Conservation (phyloP, 257 asterid species). For the Solanum clarkiae region DNA sequence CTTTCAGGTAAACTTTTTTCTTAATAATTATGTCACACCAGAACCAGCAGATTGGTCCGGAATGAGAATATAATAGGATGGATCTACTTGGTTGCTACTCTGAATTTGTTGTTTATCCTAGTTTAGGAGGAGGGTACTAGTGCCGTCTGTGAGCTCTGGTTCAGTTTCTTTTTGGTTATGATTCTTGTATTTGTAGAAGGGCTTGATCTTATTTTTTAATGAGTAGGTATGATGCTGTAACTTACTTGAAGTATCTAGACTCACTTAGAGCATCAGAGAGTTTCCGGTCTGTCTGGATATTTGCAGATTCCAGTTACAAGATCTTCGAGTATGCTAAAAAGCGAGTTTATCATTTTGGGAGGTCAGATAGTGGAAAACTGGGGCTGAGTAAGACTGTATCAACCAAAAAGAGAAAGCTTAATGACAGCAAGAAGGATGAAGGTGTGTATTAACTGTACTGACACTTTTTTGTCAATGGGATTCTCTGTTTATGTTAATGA, state of each 20-base stretch:
- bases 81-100: neutral
- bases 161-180: neutral
- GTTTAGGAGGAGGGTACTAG: neutral
- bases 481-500: neutral
- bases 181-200: neutral
- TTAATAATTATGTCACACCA: neutral
- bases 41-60: neutral
- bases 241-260: conserved; percentile 89
- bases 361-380: conserved; percentile 46
- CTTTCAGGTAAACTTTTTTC: neutral
- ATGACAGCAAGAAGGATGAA: conserved; percentile 37
- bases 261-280: conserved; percentile 97
- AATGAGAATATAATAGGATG: neutral
- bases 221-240: conserved; percentile 91
- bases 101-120: neutral
- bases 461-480: neutral
- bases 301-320: conserved; percentile 97
- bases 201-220: conserved; percentile 5
- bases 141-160: neutral
- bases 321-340: conserved; percentile 88
- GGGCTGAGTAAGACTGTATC: conserved; percentile 34
- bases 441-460: conserved; percentile 33
- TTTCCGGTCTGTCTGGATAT: conserved; percentile 95
- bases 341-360: conserved; percentile 87
- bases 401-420: conserved; percentile 62